Evolutionary conservation across 1,284 basidiomycete genomes (phyloP).

Genomic region (Heterobasidion irregulare): DNA sequence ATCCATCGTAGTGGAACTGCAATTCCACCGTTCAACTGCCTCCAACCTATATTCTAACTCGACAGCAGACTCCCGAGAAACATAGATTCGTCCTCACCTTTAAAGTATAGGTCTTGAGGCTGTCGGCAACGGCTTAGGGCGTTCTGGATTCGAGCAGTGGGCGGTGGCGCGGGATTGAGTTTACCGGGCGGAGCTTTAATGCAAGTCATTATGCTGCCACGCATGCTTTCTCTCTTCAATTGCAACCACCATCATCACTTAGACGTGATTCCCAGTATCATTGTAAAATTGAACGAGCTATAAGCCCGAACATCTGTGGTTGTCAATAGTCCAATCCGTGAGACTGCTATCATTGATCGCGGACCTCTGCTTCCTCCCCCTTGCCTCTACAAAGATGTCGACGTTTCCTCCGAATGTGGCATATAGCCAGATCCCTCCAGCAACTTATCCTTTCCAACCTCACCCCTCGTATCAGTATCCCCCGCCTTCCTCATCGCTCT

Average conservation of each 20-base stretch:
- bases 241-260: constrained; percentile 14
- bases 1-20: constrained; percentile 20
- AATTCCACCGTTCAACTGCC: constrained; percentile 7
- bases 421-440: constrained; percentile 29
- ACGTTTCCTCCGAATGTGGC: constrained; percentile 37
- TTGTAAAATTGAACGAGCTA: constrained; percentile 8
- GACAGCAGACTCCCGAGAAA: constrained; percentile 5
- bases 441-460: constrained; percentile 34
- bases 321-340: not conserved
- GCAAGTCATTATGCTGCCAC: not conserved
- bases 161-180: constrained; percentile 12
- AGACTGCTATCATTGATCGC: not conserved
- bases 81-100: constrained; percentile 21
- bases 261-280: constrained; percentile 6
- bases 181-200: constrained; percentile 10
- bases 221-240: constrained; percentile 7
- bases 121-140: constrained; percentile 7
- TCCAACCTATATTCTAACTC: not conserved
- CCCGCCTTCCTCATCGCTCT: constrained; percentile 30
- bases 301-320: constrained; percentile 5
- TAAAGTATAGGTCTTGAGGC: constrained; percentile 21
- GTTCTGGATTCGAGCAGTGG: not conserved
- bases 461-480: constrained; percentile 33
- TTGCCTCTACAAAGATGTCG: constrained; percentile 27
- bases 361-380: not conserved